Evolutionary conservation across 1,284 basidiomycete species (phyloP).

Genomic region (Bjerkandera adusta): DNA sequence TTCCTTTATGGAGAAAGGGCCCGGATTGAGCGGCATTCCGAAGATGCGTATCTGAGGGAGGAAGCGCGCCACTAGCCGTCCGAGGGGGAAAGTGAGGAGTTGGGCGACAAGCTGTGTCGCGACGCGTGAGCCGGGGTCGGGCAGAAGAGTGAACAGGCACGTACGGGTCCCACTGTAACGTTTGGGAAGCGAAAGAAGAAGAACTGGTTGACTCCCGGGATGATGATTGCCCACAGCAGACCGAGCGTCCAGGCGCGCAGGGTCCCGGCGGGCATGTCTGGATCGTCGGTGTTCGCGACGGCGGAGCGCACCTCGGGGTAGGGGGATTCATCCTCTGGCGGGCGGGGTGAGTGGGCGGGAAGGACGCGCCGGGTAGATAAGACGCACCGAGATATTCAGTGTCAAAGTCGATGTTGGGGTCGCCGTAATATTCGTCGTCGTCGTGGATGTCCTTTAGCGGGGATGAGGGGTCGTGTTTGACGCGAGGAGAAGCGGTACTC

Average conservation of each 20-base stretch:
- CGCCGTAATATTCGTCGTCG: slow-evolving; percentile 12
- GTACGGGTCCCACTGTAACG: slow-evolving; percentile 33
- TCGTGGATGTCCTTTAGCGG: neutral
- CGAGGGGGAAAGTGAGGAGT: slow-evolving; percentile 59
- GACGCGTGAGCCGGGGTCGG: slow-evolving; percentile 4
- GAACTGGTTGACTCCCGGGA: slow-evolving; percentile 57
- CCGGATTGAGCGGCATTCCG: slow-evolving; percentile 63
- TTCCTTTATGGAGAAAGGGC: slow-evolving; percentile 52
- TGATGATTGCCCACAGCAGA: slow-evolving; percentile 45
- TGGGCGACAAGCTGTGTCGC: slow-evolving; percentile 50
- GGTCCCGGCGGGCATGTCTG: slow-evolving; percentile 50
- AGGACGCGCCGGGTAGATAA: neutral
- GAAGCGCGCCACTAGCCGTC: slow-evolving; percentile 50
- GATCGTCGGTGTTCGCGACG: slow-evolving; percentile 48
- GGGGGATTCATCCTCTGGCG: slow-evolving; percentile 47
- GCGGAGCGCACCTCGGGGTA: slow-evolving; percentile 31
- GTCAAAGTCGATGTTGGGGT: slow-evolving; percentile 16
- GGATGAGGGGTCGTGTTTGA: neutral
- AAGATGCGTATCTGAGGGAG: slow-evolving; percentile 56
- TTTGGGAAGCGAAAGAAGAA: slow-evolving; percentile 65
- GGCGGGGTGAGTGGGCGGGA: neutral
- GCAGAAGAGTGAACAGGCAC: slow-evolving; percentile 6
- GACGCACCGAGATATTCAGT: slow-evolving; percentile 15
- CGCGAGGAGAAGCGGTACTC: too few species aligned
- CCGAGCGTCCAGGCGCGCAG: slow-evolving; percentile 56